These are phyloP conservation scores for Neophaeococcomyces aloes DNA, from an alignment of 2,329 filamentous ascomycete genomes.

Conservation along the genomic window DNA sequence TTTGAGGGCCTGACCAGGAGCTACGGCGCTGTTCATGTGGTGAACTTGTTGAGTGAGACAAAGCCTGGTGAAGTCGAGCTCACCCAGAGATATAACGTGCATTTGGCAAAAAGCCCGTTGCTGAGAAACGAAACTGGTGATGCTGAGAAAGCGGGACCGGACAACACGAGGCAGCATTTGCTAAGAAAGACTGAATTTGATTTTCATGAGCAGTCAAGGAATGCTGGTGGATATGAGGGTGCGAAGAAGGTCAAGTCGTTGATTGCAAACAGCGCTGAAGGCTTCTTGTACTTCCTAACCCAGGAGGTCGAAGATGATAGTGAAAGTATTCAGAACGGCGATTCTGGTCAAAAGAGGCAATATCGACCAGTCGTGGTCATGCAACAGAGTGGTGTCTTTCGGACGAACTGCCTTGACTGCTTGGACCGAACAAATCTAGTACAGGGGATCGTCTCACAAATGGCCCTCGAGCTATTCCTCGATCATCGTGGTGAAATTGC, in stretches of 20 bases:
- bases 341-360: constrained; percentile 27
- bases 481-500: constrained; percentile 59
- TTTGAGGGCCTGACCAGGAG: constrained; percentile 75
- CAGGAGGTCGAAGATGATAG: constrained; percentile 52
- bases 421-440: constrained; percentile 92
- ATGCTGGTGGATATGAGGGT: constrained; percentile 76
- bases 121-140: constrained; percentile 44
- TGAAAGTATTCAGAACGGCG: constrained; percentile 24
- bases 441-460: constrained; percentile 88
- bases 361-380: constrained; percentile 55
- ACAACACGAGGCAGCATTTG: constrained; percentile 57
- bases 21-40: constrained; percentile 83
- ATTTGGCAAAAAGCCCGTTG: constrained; percentile 64
- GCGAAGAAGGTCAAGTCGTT: constrained; percentile 72
- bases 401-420: constrained; percentile 93
- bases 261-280: constrained; percentile 68
- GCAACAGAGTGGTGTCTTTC: constrained; percentile 90
- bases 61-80: constrained; percentile 81
- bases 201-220: constrained; percentile 88
- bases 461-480: constrained; percentile 81
- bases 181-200: constrained; percentile 81
- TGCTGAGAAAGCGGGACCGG: constrained; percentile 30
- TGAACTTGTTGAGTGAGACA: constrained; percentile 85
- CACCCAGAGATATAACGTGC: constrained; percentile 65
- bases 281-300: constrained; percentile 85